phyloP scores from a whole-genome alignment of 2,329 filamentous ascomycete genomes.

The Trichoderma breve region DNA sequence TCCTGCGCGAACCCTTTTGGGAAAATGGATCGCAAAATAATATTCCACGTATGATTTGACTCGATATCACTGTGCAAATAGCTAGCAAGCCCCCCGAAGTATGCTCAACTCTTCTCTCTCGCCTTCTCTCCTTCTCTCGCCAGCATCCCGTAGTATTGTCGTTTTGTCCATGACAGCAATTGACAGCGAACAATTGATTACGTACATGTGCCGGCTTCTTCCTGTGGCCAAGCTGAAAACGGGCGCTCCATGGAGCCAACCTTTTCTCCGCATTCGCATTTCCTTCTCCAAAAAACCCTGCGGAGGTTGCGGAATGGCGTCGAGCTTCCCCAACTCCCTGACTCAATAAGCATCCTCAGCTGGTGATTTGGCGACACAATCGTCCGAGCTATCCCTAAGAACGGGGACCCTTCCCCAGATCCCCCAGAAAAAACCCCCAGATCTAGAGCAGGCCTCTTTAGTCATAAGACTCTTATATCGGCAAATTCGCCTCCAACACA shows the following conservation, averaged over 20 bases:
- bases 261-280: neutral
- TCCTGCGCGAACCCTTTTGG: neutral
- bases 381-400: neutral
- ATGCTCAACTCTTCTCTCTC: neutral
- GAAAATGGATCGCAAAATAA: neutral
- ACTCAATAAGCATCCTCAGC: neutral
- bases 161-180: neutral
- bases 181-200: neutral
- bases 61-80: neutral
- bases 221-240: neutral
- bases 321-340: neutral
- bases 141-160: neutral
- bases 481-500: neutral
- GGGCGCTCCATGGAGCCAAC: neutral
- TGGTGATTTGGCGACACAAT: neutral
- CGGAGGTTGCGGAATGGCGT: neutral
- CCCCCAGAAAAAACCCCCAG: neutral
- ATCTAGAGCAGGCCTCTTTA: neutral
- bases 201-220: neutral
- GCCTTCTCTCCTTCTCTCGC: neutral
- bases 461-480: conserved; percentile 1
- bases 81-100: neutral
- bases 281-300: neutral
- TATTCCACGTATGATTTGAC: conserved; percentile 15
- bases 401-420: neutral